These are phyloP conservation scores for Suhomyces tanzawaensis DNA, from an alignment of 805 yeast genomes.

Conservation along the genomic window DNA sequence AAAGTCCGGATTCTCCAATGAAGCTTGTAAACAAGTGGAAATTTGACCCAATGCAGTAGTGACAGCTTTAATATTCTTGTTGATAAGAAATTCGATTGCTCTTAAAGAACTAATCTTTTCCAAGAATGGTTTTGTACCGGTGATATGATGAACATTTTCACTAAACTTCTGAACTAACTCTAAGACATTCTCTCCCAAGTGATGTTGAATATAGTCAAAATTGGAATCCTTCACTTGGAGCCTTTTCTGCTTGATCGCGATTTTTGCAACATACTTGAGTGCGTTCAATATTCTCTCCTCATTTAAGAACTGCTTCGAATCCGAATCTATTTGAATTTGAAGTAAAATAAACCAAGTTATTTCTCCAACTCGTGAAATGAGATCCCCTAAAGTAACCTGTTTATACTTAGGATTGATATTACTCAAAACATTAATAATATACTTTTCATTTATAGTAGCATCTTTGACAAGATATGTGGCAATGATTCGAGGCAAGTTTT, in stretches of 20 bases:
- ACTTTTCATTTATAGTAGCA: slow-evolving; percentile 44
- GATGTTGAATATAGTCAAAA: slow-evolving; percentile 26
- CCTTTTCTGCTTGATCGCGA: slow-evolving; percentile 18
- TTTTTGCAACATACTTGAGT: slow-evolving; percentile 37
- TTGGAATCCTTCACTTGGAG: slow-evolving; percentile 6
- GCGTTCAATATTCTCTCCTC: slow-evolving; percentile 41
- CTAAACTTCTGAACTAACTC: slow-evolving; percentile 80
- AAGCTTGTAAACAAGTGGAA: slow-evolving; percentile 79
- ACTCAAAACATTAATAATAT: slow-evolving; percentile 50
- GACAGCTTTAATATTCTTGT: slow-evolving; percentile 52
- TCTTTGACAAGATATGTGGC: slow-evolving; percentile 58
- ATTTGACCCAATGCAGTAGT: slow-evolving; percentile 73
- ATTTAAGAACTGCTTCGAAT: slow-evolving; percentile 26
- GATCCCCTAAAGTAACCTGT: slow-evolving; percentile 27
- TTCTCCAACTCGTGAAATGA: slow-evolving; percentile 38
- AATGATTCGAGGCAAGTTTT: slow-evolving; percentile 50
- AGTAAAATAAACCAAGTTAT: slow-evolving; percentile 36
- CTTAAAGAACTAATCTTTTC: slow-evolving; percentile 69
- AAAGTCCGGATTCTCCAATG: slow-evolving; percentile 61
- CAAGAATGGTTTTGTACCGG: slow-evolving; percentile 67
- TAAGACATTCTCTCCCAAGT: slow-evolving; percentile 41
- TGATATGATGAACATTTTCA: slow-evolving; percentile 70
- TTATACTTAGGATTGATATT: slow-evolving; percentile 52
- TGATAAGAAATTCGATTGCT: slow-evolving; percentile 69
- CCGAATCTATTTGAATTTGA: slow-evolving; percentile 31